Base-by-base conservation (phyloP, 495 filamentous ascomycete genomes). In the Podospora sp. region DNA sequence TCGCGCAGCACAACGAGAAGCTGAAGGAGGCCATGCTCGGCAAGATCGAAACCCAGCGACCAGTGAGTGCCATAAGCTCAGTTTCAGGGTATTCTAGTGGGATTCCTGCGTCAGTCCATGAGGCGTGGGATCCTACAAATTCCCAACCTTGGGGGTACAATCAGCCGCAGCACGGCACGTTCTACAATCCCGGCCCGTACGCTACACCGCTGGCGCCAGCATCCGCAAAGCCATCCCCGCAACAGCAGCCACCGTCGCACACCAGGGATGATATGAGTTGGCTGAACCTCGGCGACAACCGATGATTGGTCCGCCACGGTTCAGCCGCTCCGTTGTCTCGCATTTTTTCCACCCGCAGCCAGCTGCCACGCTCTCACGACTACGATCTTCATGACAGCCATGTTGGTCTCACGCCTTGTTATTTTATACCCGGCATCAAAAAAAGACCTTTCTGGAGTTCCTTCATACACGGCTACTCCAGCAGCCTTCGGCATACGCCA, bases 251-350 rank as follows among this genome's bases (percentile, higher is more conserved):
- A 24, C 69, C 69, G 57, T 63, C 59, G 12, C 25, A 59, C 9
- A 51, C 68, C 56, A 62, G 75, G 7, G 75, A 77, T 26, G 90
- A 93, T 75, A 90, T 93, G 87, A 91, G 89, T 78, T 93, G 90
- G 90, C 77, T 93, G 49, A 92, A 92, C 73, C 76, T 93, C 27
- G 78, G 79, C 27, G 79, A 77, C 25, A 27, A 59, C 26, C 26
- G 27, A n/a, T 20, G 21, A 59, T 26, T 8, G 14, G n/a, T 57
- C 25, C 20, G n/a, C 25, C 53, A n/a, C 24, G 5, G 5, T 26
- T 21, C 53, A 21, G n/a, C 6, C 21, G n/a, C 14, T 61, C n/a
- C 26, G 5, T 5, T 20, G n/a, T 21, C 3, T 25, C 22, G 35
- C 12, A 18, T 21, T 35, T 33, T 49, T 20, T 24, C 36, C 14